These are phyloP conservation scores for Syzygium oleosum DNA, from an alignment of 345 rosid genomes.

Conservation along the genomic window DNA sequence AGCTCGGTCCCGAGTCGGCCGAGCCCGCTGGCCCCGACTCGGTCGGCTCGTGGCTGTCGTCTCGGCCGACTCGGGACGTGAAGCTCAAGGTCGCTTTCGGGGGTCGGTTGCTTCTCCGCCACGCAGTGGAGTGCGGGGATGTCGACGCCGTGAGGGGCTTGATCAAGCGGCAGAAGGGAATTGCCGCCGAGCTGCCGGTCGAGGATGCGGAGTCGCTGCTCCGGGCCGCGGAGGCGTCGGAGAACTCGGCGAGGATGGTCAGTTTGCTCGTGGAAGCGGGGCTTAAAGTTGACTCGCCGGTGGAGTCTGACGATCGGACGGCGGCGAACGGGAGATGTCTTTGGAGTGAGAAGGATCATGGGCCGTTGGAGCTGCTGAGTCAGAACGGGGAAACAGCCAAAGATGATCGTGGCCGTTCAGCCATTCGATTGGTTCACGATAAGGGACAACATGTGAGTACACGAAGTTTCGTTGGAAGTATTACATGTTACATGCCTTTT, in stretches of 20 bases:
- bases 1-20: not conserved
- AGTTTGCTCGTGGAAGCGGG: constrained; percentile 36
- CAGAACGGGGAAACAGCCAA: not conserved
- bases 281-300: constrained; percentile 3
- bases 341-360: constrained; percentile 2
- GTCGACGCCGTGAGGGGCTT: constrained; percentile 27
- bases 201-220: constrained; percentile 30
- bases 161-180: constrained; percentile 29
- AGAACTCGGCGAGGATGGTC: constrained; percentile 31
- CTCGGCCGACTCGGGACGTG: constrained; percentile 27
- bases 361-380: constrained; percentile 15
- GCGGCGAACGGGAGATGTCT: not conserved
- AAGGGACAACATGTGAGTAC: constrained; percentile 27
- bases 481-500: not conserved
- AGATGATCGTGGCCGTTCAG: constrained; percentile 42
- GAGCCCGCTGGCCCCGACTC: not conserved
- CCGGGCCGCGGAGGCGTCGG: constrained; percentile 29
- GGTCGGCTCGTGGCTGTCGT: constrained; percentile 16
- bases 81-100: constrained; percentile 56
- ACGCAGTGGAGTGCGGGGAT: constrained; percentile 34
- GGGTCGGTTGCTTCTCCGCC: constrained; percentile 42
- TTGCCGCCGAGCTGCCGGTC: constrained; percentile 18
- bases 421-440: constrained; percentile 24
- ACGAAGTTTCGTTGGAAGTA: no score
- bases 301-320: not conserved